Base-by-base conservation (phyloP, 139 green algal species). In the Volvox africanus region DNA sequence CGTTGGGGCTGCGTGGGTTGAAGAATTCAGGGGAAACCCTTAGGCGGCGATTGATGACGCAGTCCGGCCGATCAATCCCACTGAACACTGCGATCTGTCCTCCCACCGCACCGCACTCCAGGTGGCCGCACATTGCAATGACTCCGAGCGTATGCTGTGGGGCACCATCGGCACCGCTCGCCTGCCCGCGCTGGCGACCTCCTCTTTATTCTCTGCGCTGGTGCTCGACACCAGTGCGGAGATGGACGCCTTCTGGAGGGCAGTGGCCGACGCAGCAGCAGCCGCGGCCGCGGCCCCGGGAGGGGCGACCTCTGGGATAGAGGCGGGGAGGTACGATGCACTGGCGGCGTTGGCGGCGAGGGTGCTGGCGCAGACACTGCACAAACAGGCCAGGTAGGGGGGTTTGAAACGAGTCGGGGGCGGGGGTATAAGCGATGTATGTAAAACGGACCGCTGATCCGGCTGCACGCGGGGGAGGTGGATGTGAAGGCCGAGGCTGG, bases 171-270 rank as follows among this genome's bases (percentile, higher is more conserved):
- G 84, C 86, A 5, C 86, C 73, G 32, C 73, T 20, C 37, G n/a
- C 35, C 75, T 90, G 86, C 18, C 86, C 22, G 75, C 82, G 12
- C 83, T 93, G 33, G 83, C 90, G 28, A 24, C 67, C 36, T 88
- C 82, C 18, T 65, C 75, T 21, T 73, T 93, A 19, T 88, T 93
- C 69, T 35, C 32, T 2, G 84, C 65, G 6, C 90, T 93, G 75
- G 77, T 82, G 50, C 67, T 93, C 65, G 90, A 93, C 61, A 37
- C 61, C 20, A 86, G 37, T 32, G 36, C 61, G n/a, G 90, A 91
- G 84, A 88, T 86, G 71, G 83, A 91, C 62, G 76, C 75, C 20
- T 80, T 93, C 26, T 93, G 90, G 90, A 61, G 90, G 77, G 77
- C 78, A 20, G 69, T 91, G 83, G 76, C 65, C 1, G 65, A 33